Evolutionary conservation across 768 basidiomycete species (phyloP), one percentile per base, ranked within the genome.

Genomic region (Tephrocybe sp.): DNA sequence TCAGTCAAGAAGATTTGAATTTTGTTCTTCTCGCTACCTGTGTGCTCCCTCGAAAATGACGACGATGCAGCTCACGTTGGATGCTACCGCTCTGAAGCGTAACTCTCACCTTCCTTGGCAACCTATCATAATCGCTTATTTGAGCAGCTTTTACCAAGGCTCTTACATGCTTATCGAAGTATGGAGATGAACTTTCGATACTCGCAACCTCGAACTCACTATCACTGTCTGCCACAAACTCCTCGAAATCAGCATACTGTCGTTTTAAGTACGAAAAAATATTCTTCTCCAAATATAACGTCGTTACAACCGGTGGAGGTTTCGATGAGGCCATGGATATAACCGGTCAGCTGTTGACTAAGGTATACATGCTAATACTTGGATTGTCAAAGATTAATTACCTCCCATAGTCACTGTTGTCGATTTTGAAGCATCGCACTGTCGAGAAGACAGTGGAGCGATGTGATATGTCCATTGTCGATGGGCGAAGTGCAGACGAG

Each of bases 181-280:
- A 90, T 62, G 88, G 91, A 42, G 91, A 93, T 51, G 88, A 93
- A 53, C 69, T 93, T 36, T 74, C 78, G 30, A 75, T 93, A 34
- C 76, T 82, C 50, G 88, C 86, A 7, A 78, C 80, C 8, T 61
- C 74, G 0, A 82, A 85, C 29, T 66, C 70, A 27, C 62, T 93
- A 25, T 74, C 82, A 5, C 64, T 93, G 22, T 88, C 86, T 45
- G 71, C 84, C 2, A 89, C 86, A 19, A 93, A 92, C 66, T 82
- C 85, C 3, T 84, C 90, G 4, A 79, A 84, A 60, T 87, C 91
- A 31, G 90, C 91, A 10, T 92, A 88, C 60, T 86, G 83, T 65
- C 79, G 87, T 12, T 86, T 92, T 70, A 83, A 79, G 62, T 89
- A 85, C 56, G 71, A 73, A 8, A 77, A 71, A 33, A 68, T 74